Conservation (phyloP, 2,329 filamentous ascomycete species). For the Ophiostoma sp. region DNA sequence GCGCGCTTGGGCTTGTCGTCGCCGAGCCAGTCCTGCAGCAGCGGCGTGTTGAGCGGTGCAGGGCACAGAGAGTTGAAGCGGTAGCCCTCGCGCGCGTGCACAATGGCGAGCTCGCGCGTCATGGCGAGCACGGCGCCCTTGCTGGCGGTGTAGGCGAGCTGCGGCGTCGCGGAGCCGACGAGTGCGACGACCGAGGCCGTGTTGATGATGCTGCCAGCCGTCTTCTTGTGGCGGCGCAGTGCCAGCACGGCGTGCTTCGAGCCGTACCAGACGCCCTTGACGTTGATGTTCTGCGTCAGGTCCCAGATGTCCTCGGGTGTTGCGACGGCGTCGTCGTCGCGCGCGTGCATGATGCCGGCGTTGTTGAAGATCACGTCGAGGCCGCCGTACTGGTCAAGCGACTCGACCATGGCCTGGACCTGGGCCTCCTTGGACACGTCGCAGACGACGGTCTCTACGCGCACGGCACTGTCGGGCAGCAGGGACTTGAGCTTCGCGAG, state of each 20-base stretch:
- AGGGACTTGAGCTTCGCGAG: conserved; percentile 68
- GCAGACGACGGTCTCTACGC: conserved; percentile 57
- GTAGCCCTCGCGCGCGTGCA: conserved; percentile 82
- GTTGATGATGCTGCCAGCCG: conserved; percentile 78
- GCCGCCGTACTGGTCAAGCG: conserved; percentile 77
- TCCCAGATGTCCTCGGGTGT: conserved; percentile 93
- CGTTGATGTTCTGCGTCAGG: conserved; percentile 87
- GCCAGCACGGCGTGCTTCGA: conserved; percentile 85
- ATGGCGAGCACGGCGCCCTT: conserved; percentile 89
- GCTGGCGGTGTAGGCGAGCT: conserved; percentile 87
- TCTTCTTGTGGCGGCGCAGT: conserved; percentile 74
- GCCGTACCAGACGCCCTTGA: conserved; percentile 97
- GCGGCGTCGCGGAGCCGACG: conserved; percentile 79
- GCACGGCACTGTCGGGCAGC: conserved; percentile 51
- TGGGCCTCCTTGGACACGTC: conserved; percentile 84
- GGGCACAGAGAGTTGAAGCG: conserved; percentile 89
- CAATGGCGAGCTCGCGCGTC: conserved; percentile 85
- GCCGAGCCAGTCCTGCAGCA: conserved; percentile 89
- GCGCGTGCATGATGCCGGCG: conserved; percentile 90
- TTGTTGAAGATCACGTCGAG: conserved; percentile 96
- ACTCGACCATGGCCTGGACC: conserved; percentile 67
- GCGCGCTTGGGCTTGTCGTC: conserved; percentile 76
- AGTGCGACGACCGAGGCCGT: conserved; percentile 84
- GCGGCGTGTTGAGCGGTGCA: conserved; percentile 83
- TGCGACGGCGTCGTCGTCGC: conserved; percentile 72